Evolutionary conservation across 495 filamentous ascomycete species (phyloP), one percentile per base, ranked within the genome.

Genomic region (Podospora australis): DNA sequence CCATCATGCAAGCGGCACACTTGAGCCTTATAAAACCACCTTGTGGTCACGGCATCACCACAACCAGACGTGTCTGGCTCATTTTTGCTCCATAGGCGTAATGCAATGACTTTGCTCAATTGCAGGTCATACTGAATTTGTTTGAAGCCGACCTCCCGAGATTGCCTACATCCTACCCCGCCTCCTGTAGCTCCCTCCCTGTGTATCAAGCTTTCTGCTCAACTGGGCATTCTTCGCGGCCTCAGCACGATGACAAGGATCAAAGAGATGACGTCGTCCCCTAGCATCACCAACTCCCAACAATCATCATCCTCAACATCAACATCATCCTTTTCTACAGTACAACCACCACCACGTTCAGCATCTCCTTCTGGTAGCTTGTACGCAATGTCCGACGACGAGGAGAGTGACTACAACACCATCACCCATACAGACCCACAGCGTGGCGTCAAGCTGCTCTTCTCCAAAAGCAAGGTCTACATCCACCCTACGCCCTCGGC

Each of bases 381-480:
- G 74, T 97, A 96, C 77, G 92, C 90, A 58, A 75, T 96, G 72
- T 96, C 90, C 65, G 92, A 98, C 68, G 89, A 95, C 52, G 89
- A 95, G 39, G 94, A 98, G 67, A 83, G 81, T 54, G 92, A 90
- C 54, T 98, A 98, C 69, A 87, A 90, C 62, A 97, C 90, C 19
- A 92, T 98, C 65, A 88, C 88, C 8, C 88, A 94, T 63, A 81
- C 82, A 11, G 78, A 72, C 45, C 80, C 84, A 1, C 84, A 87
- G 2, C 79, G 82, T 50, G 91, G 92, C 5, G 94, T 98, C 34
- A 98, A 96, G 71, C 73, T 98, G n/a, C 70, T 98, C 21, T 96
- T 83, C 58, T 90, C 89, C 20, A 98, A 98, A 69, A 96, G 90
- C 82, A 98, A 98, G 74, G 88, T 98, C 62, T 98, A 97, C 61